Evolutionary conservation across 495 filamentous ascomycete genomes (phyloP).

Genomic region (Penicillium pancosmium): DNA sequence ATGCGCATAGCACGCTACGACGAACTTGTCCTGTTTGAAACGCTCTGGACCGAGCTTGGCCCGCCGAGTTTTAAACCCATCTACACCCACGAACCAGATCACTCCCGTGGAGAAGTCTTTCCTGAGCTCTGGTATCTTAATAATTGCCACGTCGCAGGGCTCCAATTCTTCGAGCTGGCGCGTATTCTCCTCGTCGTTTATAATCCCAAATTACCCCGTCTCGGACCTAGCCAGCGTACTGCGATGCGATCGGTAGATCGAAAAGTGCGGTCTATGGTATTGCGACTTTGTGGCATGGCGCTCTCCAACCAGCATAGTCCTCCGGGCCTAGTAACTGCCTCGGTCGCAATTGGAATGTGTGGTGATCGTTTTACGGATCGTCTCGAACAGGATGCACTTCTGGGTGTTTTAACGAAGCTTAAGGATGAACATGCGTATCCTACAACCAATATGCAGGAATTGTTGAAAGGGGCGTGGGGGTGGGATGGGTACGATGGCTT

Average conservation of each 20-base stretch:
- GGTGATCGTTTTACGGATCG: slow-evolving; percentile 32
- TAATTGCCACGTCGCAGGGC: slow-evolving; percentile 38
- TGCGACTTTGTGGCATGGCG: slow-evolving; percentile 34
- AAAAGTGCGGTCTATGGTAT: slow-evolving; percentile 28
- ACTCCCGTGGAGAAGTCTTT: slow-evolving; percentile 28
- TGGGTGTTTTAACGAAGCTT: slow-evolving; percentile 19
- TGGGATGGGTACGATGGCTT: slow-evolving; percentile 18
- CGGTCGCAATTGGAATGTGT: slow-evolving; percentile 34
- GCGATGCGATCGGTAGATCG: slow-evolving; percentile 21
- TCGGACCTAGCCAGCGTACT: slow-evolving; percentile 31
- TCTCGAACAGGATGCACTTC: slow-evolving; percentile 29
- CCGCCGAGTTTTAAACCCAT: slow-evolving; percentile 30
- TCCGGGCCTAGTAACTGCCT: slow-evolving; percentile 30
- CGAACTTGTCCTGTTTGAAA: slow-evolving; percentile 21
- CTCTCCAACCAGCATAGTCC: slow-evolving; percentile 32
- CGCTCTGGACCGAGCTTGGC: slow-evolving; percentile 19
- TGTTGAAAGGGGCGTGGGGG: slow-evolving; percentile 18
- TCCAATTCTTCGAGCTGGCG: slow-evolving; percentile 41
- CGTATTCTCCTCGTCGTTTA: slow-evolving; percentile 44
- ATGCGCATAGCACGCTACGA: slow-evolving; percentile 23
- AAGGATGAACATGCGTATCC: slow-evolving; percentile 24
- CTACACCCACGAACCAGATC: slow-evolving; percentile 25
- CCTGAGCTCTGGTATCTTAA: slow-evolving; percentile 44
- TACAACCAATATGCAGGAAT: slow-evolving; percentile 9
- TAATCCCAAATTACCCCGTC: slow-evolving; percentile 38